Conservation (phyloP, 257 asterid genomes). For the Striga asiatica region DNA sequence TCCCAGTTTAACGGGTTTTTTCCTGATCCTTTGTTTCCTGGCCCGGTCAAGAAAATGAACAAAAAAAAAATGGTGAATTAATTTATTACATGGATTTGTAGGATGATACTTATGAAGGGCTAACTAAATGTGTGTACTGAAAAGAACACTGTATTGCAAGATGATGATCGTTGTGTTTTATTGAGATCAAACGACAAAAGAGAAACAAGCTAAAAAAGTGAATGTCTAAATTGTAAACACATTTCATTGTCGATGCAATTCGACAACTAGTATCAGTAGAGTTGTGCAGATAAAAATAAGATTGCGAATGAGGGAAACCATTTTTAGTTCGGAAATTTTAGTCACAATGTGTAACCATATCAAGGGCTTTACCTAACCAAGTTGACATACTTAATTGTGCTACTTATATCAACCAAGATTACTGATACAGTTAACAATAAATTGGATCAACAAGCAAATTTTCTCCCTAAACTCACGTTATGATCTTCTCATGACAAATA, state of each 20-base stretch:
- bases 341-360: slow-evolving; percentile 8
- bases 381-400: slow-evolving; percentile 12
- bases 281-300: background rate
- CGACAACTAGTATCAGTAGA: background rate
- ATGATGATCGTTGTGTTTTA: too few relatives aligned
- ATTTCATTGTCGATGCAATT: background rate
- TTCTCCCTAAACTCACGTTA: background rate
- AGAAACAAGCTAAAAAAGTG: too few relatives aligned
- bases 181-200: too few relatives aligned
- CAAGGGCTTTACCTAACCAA: slow-evolving; percentile 29
- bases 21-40: slow-evolving; percentile 82
- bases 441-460: too few relatives aligned
- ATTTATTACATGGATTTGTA: too few relatives aligned
- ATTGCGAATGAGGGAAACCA: too few relatives aligned
- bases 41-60: background rate
- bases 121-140: too few relatives aligned
- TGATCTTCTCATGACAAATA: background rate
- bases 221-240: too few relatives aligned
- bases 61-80: background rate
- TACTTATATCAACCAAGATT: background rate
- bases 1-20: slow-evolving; percentile 78
- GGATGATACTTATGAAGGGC: too few relatives aligned
- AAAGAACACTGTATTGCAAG: too few relatives aligned
- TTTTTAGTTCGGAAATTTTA: slow-evolving; percentile 3
- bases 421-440: too few relatives aligned